Evolutionary conservation across 1,284 basidiomycete genomes (phyloP).

Genomic region (Malassezia caprae): DNA sequence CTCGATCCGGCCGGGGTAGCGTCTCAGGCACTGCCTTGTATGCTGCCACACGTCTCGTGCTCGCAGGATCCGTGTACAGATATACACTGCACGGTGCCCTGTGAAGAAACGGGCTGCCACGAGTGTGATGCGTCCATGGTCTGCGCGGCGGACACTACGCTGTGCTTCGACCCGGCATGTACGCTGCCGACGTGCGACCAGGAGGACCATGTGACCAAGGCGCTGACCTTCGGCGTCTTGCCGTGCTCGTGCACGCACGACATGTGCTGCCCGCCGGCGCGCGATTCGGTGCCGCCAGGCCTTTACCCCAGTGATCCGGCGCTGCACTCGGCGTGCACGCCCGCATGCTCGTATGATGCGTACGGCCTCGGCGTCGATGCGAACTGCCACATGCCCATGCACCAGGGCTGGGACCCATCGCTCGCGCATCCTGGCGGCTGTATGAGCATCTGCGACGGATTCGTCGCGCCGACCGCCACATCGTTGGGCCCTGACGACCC

Average conservation of each 20-base stretch:
- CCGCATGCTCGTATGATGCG: background rate
- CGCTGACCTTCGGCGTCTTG: background rate
- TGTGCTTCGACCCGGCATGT: conserved; percentile 16
- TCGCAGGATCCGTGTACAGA: background rate
- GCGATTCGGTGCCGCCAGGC: background rate
- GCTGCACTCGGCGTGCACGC: background rate
- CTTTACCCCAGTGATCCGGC: background rate
- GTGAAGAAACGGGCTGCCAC: background rate
- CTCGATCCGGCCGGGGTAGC: background rate
- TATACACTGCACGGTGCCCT: background rate
- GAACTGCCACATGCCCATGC: background rate
- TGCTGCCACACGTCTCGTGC: background rate
- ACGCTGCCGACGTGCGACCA: conserved; percentile 6
- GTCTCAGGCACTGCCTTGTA: background rate
- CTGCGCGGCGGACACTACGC: conserved; percentile 1
- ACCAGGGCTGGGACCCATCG: background rate
- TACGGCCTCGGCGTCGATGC: background rate
- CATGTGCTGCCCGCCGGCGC: background rate
- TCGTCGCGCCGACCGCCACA: background rate
- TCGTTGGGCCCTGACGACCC: background rate
- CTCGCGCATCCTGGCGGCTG: background rate
- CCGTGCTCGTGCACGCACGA: conserved; percentile 2
- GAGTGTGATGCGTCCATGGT: background rate
- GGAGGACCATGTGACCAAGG: background rate
- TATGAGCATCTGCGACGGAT: conserved; percentile 14